Conservation (phyloP, 441 rosid species). For the Populus tomentosa region DNA sequence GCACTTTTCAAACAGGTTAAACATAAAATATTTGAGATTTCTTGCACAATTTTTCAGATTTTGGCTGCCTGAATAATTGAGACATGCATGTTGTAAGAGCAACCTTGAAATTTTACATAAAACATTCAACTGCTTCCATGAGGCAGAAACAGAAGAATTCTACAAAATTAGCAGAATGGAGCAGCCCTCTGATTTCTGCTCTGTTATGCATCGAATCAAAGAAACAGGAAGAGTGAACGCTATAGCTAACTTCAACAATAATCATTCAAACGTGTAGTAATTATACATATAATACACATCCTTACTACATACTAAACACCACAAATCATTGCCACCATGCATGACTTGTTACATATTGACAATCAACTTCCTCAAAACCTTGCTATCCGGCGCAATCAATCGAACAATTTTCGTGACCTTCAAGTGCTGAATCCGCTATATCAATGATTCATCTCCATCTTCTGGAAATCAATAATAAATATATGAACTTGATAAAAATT, state of each 20-base stretch:
- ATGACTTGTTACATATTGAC: not conserved
- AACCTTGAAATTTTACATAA: too few species aligned
- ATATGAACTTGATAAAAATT: not conserved
- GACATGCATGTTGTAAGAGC: too few species aligned
- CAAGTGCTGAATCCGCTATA: slow-evolving; percentile 21
- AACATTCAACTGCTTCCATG: too few species aligned
- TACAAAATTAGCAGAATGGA: too few species aligned
- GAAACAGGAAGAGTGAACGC: not conserved
- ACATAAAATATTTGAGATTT: too few species aligned
- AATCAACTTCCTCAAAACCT: not conserved
- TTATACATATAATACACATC: not conserved
- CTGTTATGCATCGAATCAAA: not conserved
- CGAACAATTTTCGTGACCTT: not conserved
- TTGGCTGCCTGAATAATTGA: too few species aligned
- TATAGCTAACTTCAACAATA: not conserved
- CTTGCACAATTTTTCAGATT: too few species aligned
- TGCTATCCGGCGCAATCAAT: not conserved
- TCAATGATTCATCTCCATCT: slow-evolving; percentile 60
- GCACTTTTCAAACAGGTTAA: not conserved
- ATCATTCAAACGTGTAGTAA: not conserved
- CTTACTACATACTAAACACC: not conserved
- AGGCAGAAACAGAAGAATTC: too few species aligned
- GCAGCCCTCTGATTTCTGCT: not conserved
- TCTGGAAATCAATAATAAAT: slow-evolving; percentile 33
- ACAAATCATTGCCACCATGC: not conserved